Percentiles rank a stretch among this genome's conserved stretches.
These are phyloP conservation scores for Aspergillus cristatus DNA, from an alignment of 495 filamentous ascomycete genomes.

Conservation along the genomic window DNA sequence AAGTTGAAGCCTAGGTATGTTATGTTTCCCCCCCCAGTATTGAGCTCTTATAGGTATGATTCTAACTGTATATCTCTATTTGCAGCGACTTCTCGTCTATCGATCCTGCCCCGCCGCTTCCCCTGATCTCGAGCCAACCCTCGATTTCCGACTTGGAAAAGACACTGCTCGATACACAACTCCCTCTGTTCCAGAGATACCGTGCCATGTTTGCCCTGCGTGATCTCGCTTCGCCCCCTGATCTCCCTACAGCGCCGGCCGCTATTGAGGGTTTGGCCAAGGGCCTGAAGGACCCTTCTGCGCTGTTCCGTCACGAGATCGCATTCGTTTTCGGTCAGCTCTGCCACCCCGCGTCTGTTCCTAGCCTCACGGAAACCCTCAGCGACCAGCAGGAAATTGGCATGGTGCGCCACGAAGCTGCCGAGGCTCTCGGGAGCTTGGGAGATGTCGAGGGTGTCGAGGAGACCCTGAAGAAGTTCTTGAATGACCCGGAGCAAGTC, in stretches of 20 bases:
- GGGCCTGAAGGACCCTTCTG: conserved; percentile 77
- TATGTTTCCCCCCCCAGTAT: background rate
- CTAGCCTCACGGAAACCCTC: conserved; percentile 69
- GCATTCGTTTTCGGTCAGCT: conserved; percentile 98
- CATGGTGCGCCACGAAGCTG: conserved; percentile 97
- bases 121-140: conserved; percentile 46
- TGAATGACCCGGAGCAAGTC: conserved; percentile 84
- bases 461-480: conserved; percentile 68
- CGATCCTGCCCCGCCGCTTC: conserved; percentile 86
- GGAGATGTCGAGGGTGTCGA: conserved; percentile 92
- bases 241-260: conserved; percentile 74
- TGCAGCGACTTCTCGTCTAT: conserved; percentile 86
- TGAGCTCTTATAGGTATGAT: conserved; percentile 3
- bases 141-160: conserved; percentile 66
- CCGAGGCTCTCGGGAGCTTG: conserved; percentile 92
- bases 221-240: conserved; percentile 85
- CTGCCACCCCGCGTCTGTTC: conserved; percentile 90
- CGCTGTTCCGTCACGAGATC: conserved; percentile 96
- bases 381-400: conserved; percentile 72
- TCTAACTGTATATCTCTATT: too few species aligned
- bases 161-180: conserved; percentile 64
- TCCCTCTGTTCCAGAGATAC: conserved; percentile 85
- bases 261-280: conserved; percentile 79
- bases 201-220: conserved; percentile 95
- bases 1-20: conserved; percentile 67